Evolutionary conservation across 2,329 filamentous ascomycete species (phyloP).

Genomic region (Aspergillus fischeri): DNA sequence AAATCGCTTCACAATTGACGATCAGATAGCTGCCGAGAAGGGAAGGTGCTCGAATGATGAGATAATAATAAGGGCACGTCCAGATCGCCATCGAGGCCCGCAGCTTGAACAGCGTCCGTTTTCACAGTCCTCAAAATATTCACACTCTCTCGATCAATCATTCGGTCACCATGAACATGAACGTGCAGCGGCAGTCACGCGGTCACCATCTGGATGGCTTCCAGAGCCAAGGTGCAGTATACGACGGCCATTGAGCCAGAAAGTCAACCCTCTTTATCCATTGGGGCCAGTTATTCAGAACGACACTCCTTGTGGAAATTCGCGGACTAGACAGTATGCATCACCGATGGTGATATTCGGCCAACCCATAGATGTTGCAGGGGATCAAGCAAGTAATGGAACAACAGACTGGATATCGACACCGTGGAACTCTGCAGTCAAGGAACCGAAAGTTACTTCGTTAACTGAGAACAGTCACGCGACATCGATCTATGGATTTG

Average conservation of each 20-base stretch:
- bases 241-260: slow-evolving; percentile 1
- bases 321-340: background rate
- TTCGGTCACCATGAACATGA: background rate
- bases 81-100: background rate
- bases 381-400: background rate
- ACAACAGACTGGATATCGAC: slow-evolving; percentile 13
- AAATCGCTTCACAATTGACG: slow-evolving; percentile 24
- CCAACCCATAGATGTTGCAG: slow-evolving; percentile 8
- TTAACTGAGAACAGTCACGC: background rate
- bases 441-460: background rate
- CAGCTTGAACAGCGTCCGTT: background rate
- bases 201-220: slow-evolving; percentile 12
- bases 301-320: background rate
- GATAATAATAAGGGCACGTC: background rate
- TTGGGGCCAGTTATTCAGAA: background rate
- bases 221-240: slow-evolving; percentile 10
- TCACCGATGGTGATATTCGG: slow-evolving; percentile 13
- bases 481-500: background rate
- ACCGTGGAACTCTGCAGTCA: background rate
- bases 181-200: background rate
- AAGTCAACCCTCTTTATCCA: background rate
- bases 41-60: slow-evolving; percentile 4
- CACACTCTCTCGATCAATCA: background rate
- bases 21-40: slow-evolving; percentile 22
- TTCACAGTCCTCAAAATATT: background rate